Evolutionary conservation across 371 early-diverging fungal species (phyloP).

Genomic region (Capillidium rhysosporum): DNA sequence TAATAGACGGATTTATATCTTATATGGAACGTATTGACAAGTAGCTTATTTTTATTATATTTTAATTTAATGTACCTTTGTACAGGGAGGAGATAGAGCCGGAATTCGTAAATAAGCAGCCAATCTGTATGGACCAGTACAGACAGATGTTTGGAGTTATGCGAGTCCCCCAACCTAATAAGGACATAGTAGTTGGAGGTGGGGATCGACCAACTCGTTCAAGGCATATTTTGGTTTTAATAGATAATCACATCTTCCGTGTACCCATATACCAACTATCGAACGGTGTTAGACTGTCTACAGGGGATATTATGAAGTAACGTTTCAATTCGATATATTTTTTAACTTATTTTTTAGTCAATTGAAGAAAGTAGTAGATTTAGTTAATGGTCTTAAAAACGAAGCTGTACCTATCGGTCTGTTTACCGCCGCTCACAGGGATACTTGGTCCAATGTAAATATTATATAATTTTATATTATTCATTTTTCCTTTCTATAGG

Average conservation of each 20-base stretch:
- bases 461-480: background rate
- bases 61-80: background rate
- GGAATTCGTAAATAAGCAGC: constrained; percentile 25
- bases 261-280: constrained; percentile 32
- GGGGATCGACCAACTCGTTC: constrained; percentile 23
- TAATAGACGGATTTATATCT: constrained; percentile 44
- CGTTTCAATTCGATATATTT: background rate
- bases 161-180: constrained; percentile 41
- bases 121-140: constrained; percentile 77
- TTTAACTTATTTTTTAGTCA: constrained; percentile 9
- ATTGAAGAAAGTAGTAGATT: constrained; percentile 18
- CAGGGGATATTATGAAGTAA: constrained; percentile 55
- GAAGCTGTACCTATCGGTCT: constrained; percentile 27
- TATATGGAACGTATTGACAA: constrained; percentile 46
- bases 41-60: constrained; percentile 12
- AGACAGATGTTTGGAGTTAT: constrained; percentile 49
- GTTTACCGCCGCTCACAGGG: constrained; percentile 70
- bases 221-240: constrained; percentile 49
- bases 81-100: constrained; percentile 23
- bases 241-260: constrained; percentile 55
- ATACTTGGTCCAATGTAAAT: constrained; percentile 45
- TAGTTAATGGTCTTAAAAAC: constrained; percentile 17
- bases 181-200: constrained; percentile 8
- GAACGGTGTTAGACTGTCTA: constrained; percentile 17
- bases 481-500: constrained; percentile 1